Base-by-base conservation (phyloP, 2,329 filamentous ascomycete species). In the Claviceps maximensis region DNA sequence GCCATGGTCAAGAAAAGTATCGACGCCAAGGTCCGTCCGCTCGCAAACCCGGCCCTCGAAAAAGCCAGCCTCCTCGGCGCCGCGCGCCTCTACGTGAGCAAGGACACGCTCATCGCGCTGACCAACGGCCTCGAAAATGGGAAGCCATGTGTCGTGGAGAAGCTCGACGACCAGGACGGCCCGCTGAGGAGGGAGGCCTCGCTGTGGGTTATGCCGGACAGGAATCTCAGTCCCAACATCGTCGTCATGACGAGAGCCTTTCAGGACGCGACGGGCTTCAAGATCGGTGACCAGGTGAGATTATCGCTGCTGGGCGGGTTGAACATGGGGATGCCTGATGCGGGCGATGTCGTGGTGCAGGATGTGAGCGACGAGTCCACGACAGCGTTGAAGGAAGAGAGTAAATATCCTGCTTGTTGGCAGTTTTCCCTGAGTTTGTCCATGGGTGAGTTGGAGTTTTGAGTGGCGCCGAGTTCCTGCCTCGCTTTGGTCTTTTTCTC, bases 171-270 rank as follows among this genome's bases (percentile, higher is more conserved):
- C 48, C 56, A 58, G 2, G 53, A 52, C 12, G 46, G 42, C 48
- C 46, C 60, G 49, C 49, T 58, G 33, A 61, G 63, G 27, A 67
- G 72, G 17, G 72, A 78, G 58, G 76, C 75, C 5, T 70, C 74
- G 31, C 67, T 77, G 1, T 78, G 75, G 70, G 70, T 72, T 0
- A 66, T 75, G 17, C 71, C 74, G 2, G 74, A 75, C 46, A 77
- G 83, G 64, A 82, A 83, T 60, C 72, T 88, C 58, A 78, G 82
- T 62, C 80, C 80, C 58, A 78, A 83, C 57, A 75, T 88, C 53
- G 73, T 86, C 49, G 77, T 90, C 73, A 80, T 87, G 71, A 83
- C 87, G 23, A 83, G 87, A 57, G 74, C 80, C 6, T 80, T 94
- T 52, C 84, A 87, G 57, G 83, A 86, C 38, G 77, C 80, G 7